Percentiles rank a stretch among this genome's conserved stretches.
These are phyloP conservation scores for Sugiyamaella chiloensis DNA, from an alignment of 805 yeast species.

Conservation along the genomic window DNA sequence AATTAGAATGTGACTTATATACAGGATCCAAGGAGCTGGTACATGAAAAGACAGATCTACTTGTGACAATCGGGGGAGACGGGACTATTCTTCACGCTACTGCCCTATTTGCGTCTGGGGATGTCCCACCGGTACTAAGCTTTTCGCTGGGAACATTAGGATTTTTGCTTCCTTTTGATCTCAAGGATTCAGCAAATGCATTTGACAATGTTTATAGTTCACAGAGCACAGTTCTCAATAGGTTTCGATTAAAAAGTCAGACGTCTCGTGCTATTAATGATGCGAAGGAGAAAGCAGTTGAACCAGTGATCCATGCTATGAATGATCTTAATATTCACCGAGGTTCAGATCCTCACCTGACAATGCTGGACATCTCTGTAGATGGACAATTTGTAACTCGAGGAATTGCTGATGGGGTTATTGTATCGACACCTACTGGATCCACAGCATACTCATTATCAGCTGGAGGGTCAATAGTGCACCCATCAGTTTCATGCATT, in stretches of 20 bases:
- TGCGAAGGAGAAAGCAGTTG: conserved; percentile 11
- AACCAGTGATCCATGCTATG: conserved; percentile 70
- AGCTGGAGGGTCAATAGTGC: conserved; percentile 90
- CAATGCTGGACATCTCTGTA: conserved; percentile 77
- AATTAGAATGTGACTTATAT: conserved; percentile 20
- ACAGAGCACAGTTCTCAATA: conserved; percentile 66
- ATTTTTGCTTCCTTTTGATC: conserved; percentile 83
- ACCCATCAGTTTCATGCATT: conserved; percentile 81
- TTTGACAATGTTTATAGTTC: conserved; percentile 65
- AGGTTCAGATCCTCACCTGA: conserved; percentile 82
- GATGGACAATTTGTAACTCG: conserved; percentile 83
- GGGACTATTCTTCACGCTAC: conserved; percentile 89
- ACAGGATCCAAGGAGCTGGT: conserved; percentile 59
- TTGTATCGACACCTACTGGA: conserved; percentile 88
- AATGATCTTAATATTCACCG: conserved; percentile 87
- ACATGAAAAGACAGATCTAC: conserved; percentile 64
- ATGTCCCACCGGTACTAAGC: conserved; percentile 81
- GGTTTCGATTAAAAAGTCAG: conserved; percentile 76
- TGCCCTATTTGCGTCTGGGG: conserved; percentile 61
- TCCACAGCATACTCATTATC: conserved; percentile 89
- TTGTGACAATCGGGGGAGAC: conserved; percentile 93
- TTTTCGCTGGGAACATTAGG: conserved; percentile 92
- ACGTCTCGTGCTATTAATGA: conserved; percentile 10
- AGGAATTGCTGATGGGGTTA: conserved; percentile 89
- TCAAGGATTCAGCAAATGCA: conserved; percentile 54